Evolutionary conservation across 768 basidiomycete genomes (phyloP).

Genomic region (Lyophyllum shimeji): DNA sequence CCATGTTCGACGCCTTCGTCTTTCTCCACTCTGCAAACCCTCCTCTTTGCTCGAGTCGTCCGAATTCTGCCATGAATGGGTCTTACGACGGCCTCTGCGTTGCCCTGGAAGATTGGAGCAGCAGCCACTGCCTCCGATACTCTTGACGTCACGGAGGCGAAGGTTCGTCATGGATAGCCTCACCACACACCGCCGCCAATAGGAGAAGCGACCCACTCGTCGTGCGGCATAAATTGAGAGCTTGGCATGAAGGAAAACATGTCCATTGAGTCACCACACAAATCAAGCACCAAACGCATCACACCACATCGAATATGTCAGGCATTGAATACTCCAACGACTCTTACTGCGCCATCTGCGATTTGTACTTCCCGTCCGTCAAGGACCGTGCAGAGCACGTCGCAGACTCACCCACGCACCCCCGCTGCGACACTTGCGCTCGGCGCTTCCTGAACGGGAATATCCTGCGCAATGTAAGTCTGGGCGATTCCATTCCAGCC

Average conservation of each 20-base stretch:
- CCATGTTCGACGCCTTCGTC: too few relatives aligned
- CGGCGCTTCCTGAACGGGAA: slow-evolving; percentile 20
- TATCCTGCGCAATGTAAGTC: slow-evolving; percentile 18
- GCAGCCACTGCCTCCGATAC: background rate
- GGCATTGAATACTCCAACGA: background rate
- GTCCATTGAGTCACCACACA: too few relatives aligned
- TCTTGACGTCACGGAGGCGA: background rate
- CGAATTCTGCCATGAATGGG: background rate
- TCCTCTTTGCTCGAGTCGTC: background rate
- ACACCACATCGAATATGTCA: background rate
- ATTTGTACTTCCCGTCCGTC: slow-evolving; percentile 17
- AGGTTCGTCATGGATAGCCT: background rate
- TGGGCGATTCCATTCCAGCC: background rate
- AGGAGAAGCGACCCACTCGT: slow-evolving; percentile 5
- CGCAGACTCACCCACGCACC: slow-evolving; percentile 13
- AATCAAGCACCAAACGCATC: background rate
- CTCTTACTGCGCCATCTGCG: slow-evolving; percentile 22
- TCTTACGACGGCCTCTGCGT: background rate
- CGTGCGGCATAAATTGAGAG: background rate
- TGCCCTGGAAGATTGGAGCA: background rate
- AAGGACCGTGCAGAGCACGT: slow-evolving; percentile 19
- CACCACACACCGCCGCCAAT: background rate
- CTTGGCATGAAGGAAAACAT: background rate
- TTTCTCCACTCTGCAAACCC: background rate
- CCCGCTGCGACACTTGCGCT: slow-evolving; percentile 20